A percentile compares a stretch with the other conserved stretches of the same genome.
Conservation (phyloP, 257 asterid species). For the Scutellaria galericulata region DNA sequence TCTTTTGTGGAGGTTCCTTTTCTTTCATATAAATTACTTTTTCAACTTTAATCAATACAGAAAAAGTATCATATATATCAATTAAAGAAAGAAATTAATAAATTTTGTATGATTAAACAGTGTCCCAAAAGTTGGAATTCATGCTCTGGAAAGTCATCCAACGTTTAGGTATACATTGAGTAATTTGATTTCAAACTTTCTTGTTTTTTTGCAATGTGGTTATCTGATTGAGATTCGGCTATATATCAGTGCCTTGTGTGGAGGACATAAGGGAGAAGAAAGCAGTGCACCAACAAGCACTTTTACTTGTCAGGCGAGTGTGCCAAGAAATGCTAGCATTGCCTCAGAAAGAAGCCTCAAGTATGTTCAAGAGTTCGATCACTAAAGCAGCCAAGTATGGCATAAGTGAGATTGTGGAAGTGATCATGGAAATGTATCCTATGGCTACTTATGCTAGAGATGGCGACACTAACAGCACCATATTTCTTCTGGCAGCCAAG, state of each 20-base stretch:
- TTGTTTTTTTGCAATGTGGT: neutral
- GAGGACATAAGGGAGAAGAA: constrained; percentile 11
- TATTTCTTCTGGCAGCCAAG: too few relatives aligned
- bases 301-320: neutral
- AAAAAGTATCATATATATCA: too few relatives aligned
- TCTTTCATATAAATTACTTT: too few relatives aligned
- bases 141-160: neutral
- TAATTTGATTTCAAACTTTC: neutral
- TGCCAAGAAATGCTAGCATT: neutral
- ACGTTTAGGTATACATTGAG: neutral
- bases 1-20: too few relatives aligned
- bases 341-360: neutral
- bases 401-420: constrained; percentile 10
- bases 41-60: too few relatives aligned
- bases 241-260: constrained; percentile 15
- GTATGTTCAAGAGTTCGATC: neutral
- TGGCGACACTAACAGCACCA: too few relatives aligned
- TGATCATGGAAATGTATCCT: constrained; percentile 8
- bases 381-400: neutral
- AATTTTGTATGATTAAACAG: too few relatives aligned
- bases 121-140: neutral
- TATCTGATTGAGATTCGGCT: too few relatives aligned
- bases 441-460: neutral
- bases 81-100: too few relatives aligned
- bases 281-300: neutral